phyloP scores from a whole-genome alignment of 345 rosid genomes.

The Dimocarpus longan region DNA sequence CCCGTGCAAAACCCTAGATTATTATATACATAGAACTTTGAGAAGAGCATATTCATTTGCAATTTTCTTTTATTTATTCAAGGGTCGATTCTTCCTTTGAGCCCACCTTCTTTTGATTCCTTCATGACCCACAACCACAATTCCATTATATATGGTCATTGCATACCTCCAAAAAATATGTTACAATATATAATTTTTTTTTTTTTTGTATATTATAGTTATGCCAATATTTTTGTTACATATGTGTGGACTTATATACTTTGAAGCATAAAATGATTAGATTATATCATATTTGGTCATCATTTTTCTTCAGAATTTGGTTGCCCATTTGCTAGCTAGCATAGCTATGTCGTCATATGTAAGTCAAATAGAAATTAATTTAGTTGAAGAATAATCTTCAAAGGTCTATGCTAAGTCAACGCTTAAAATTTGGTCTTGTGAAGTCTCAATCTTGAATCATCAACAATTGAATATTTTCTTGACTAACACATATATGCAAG shows the following conservation, averaged over 20 bases:
- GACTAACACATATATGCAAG: not conserved
- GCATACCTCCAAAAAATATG: slow-evolving; percentile 4
- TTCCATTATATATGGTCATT: slow-evolving; percentile 6
- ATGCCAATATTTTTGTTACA: not conserved
- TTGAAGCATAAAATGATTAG: not conserved
- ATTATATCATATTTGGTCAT: not conserved
- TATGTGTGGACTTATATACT: not conserved
- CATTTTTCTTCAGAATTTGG: not conserved
- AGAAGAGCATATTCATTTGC: slow-evolving; percentile 4
- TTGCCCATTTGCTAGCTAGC: not conserved
- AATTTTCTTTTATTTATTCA: slow-evolving; percentile 24
- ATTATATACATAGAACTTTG: slow-evolving; percentile 4
- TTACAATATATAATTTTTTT: no score
- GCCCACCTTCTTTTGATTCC: slow-evolving; percentile 31
- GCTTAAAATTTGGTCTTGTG: not conserved
- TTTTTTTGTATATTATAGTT: not conserved
- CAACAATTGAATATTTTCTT: not conserved
- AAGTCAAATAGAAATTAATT: slow-evolving; percentile 13
- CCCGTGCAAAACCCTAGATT: slow-evolving; percentile 25
- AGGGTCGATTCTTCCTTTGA: slow-evolving; percentile 34
- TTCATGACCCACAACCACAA: not conserved
- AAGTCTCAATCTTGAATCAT: slow-evolving; percentile 3
- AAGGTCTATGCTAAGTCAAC: slow-evolving; percentile 1
- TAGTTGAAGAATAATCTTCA: not conserved
- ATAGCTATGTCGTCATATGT: not conserved